These are phyloP conservation scores for Boletellus sp. DNA, from an alignment of 768 basidiomycete species.

Conservation along the genomic window DNA sequence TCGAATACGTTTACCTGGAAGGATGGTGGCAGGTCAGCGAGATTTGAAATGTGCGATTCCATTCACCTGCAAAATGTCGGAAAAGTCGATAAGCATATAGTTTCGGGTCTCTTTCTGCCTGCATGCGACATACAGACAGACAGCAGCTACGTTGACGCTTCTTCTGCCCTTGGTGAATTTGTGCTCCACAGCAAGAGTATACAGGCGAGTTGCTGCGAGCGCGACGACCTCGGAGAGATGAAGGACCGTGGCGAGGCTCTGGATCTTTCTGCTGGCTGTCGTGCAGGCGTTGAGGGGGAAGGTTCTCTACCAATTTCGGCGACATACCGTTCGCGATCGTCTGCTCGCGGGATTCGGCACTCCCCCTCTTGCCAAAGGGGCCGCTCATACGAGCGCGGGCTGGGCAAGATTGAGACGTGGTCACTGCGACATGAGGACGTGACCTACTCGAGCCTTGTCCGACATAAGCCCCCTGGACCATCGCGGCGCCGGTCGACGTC, in stretches of 20 bases:
- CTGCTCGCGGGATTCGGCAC: slow-evolving; percentile 81
- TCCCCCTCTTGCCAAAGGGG: slow-evolving; percentile 76
- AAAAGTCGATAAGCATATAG: slow-evolving; percentile 99
- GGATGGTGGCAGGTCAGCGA: neutral
- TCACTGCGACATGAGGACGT: neutral
- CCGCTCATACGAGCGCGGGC: slow-evolving; percentile 82
- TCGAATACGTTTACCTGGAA: slow-evolving; percentile 93
- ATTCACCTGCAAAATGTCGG: slow-evolving; percentile 84
- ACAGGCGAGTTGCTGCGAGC: slow-evolving; percentile 79
- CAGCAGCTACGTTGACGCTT: slow-evolving; percentile 90
- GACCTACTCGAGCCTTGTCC: slow-evolving; percentile 85
- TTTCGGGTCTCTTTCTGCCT: slow-evolving; percentile 85
- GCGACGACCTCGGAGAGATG: slow-evolving; percentile 77
- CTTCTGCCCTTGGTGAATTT: slow-evolving; percentile 93
- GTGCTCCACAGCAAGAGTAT: slow-evolving; percentile 90
- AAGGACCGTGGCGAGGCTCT: slow-evolving; percentile 73
- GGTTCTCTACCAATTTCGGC: neutral
- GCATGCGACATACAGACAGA: slow-evolving; percentile 93
- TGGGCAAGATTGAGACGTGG: slow-evolving; percentile 26
- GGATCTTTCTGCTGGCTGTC: slow-evolving; percentile 78
- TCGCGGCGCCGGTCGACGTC: slow-evolving; percentile 84
- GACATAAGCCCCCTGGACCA: slow-evolving; percentile 93
- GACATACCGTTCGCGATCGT: slow-evolving; percentile 81
- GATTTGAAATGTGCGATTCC: neutral
- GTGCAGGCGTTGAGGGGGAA: neutral